Evolutionary conservation across 2,329 filamentous ascomycete species (phyloP), one percentile per base, ranked within the genome.

Genomic region (Colletotrichum acutatum): DNA sequence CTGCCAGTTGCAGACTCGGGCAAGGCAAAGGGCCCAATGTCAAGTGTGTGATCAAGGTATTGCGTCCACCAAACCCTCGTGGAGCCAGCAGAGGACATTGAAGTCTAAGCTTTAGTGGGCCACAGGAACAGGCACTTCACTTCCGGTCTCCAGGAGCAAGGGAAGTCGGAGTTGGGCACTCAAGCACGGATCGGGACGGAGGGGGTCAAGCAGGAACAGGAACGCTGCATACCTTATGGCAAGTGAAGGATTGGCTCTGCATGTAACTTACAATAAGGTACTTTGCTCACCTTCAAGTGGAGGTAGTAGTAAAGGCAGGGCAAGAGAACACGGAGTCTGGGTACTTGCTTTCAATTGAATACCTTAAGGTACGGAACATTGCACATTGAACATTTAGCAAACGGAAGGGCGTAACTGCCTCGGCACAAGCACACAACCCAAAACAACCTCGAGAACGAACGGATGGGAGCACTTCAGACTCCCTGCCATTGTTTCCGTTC

Each of bases 21-120:
- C n/a, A 14, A 46, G 22, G 8, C 57, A 19, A 26, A n/a, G 12
- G 49, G 49, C n/a, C 49, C 19, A 28, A 26, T 11, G 16, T n/a
- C 30, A 49, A 9, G 46, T 53, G 42, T 9, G 30, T 34, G 28
- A 9, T 42, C 58, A n/a, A n/a, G n/a, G n/a, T n/a, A 37, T 53
- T 19, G 34, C 28, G 37, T 60, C 54, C 30, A 68, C 63, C 22
- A 19, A 69, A 61, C 60, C 59, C 66, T 70, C 70, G 60, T 72
- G 66, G 60, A 72, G 60, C 53, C 32, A 46, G 53, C 66, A 59
- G 37, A 19, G 34, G 46, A 70, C 57, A 60, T 34, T 34, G 8
- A 14, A 60, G 60, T 61, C 70, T 70, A 60, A 61, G 70, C 66
- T 72, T 72, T 61, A 61, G 70, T 72, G 70, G 70, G 22, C 32